phyloP scores from a whole-genome alignment of 2,329 filamentous ascomycete genomes.

The Xylariaceae sp. region DNA sequence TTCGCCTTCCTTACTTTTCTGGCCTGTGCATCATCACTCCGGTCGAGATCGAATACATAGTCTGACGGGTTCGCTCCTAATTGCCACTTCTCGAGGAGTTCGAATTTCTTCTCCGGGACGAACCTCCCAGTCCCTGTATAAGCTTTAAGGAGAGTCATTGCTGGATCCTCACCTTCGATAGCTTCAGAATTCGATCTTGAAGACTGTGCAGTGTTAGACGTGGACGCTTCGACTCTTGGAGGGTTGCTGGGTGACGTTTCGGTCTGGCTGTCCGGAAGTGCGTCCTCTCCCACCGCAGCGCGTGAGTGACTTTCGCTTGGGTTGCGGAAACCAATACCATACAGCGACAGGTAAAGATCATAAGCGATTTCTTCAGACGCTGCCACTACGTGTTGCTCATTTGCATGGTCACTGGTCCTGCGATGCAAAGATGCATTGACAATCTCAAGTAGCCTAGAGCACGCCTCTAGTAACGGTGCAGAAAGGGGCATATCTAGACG shows the following conservation, averaged over 20 bases:
- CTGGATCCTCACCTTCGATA: slow-evolving; percentile 25
- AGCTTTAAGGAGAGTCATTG: slow-evolving; percentile 30
- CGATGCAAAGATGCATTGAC: slow-evolving; percentile 2
- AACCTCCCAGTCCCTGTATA: slow-evolving; percentile 32
- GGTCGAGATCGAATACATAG: slow-evolving; percentile 32
- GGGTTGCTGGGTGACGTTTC: slow-evolving; percentile 24
- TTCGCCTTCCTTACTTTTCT: slow-evolving; percentile 28
- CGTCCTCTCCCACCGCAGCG: slow-evolving; percentile 20
- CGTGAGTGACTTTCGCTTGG: slow-evolving; percentile 7
- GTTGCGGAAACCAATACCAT: slow-evolving; percentile 25
- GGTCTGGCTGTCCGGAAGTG: slow-evolving; percentile 27
- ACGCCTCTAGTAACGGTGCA: slow-evolving; percentile 23
- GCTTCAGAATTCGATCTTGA: slow-evolving; percentile 16
- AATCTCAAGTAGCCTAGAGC: slow-evolving; percentile 20
- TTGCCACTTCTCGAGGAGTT: slow-evolving; percentile 31
- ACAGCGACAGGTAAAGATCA: slow-evolving; percentile 30
- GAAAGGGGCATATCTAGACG: slow-evolving; percentile 11
- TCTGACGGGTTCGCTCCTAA: slow-evolving; percentile 24
- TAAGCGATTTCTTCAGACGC: slow-evolving; percentile 27
- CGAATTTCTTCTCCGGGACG: slow-evolving; percentile 23
- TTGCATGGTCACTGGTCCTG: slow-evolving; percentile 4
- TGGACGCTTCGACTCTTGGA: slow-evolving; percentile 21
- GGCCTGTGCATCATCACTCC: slow-evolving; percentile 26
- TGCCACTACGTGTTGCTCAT: slow-evolving; percentile 7
- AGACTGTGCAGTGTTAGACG: slow-evolving; percentile 17